Evolutionary conservation across 2,329 filamentous ascomycete species (phyloP).

Genomic region (Ambrosiella xylebori): DNA sequence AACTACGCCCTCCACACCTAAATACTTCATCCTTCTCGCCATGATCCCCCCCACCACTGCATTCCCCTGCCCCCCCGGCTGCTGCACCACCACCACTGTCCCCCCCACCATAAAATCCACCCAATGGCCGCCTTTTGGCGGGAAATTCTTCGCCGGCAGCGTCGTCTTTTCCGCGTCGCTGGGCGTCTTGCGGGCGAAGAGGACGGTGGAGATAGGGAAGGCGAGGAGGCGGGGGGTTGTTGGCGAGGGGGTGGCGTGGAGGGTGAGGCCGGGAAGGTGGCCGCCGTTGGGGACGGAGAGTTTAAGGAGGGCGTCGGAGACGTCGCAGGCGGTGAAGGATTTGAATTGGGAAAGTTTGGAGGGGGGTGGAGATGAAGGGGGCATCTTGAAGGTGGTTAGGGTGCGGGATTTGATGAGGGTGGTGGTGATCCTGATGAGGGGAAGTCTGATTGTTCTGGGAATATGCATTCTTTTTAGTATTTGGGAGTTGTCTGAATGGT

Average conservation of each 20-base stretch:
- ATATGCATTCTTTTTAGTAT: no score
- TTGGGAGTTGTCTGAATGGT: no score
- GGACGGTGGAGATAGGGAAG: conserved; percentile 41
- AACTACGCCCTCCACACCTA: conserved; percentile 43
- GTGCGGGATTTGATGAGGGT: no score
- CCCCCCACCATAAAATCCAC: conserved; percentile 44
- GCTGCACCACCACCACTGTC: conserved; percentile 49
- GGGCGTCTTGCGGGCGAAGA: conserved; percentile 44
- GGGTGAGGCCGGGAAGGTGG: conserved; percentile 40
- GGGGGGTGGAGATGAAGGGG: background rate
- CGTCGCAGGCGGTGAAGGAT: conserved; percentile 33
- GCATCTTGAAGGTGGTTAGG: background rate
- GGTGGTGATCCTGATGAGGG: background rate
- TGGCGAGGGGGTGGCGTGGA: conserved; percentile 15
- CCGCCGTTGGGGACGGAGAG: conserved; percentile 49
- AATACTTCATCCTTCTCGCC: conserved; percentile 48
- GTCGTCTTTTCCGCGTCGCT: conserved; percentile 13
- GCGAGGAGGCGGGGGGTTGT: background rate
- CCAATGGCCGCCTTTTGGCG: conserved; percentile 41
- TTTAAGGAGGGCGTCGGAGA: conserved; percentile 58
- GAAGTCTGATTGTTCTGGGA: background rate
- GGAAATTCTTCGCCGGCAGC: conserved; percentile 30
- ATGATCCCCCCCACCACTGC: conserved; percentile 64
- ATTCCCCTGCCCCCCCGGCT: conserved; percentile 47
- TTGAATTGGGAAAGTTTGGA: background rate